Evolutionary conservation across 805 yeast genomes (phyloP), one percentile per base, ranked within the genome.

Genomic region (Suhomyces canberraensis): DNA sequence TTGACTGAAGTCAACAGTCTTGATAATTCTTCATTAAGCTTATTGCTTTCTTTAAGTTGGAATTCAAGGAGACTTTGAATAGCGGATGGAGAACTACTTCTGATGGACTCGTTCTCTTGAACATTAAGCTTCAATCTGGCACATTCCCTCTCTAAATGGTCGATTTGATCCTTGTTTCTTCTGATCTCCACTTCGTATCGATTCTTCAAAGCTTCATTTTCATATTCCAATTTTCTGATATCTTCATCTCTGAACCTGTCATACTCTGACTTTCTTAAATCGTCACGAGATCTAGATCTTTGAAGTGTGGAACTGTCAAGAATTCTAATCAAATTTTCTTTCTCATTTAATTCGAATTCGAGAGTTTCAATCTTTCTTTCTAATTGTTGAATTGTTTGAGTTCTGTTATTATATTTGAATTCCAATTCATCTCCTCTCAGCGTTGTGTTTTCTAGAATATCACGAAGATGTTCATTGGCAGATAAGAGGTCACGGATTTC

Each of bases 171-270:
- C 42, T 64, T 60, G 42, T 59, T 59, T 19, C 52, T 48, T n/a
- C 52, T 54, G 13, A 61, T 40, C 40, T 73, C 70, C 22, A 52
- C 46, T 33, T 64, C 64, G 16, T 34, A 28, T 18, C 60, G 66
- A 6, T 56, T 58, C 39, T 59, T 61, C 28, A 64, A 29, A 15
- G 57, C 57, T 11, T 62, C 65, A 28, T 63, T 52, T 18, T 75
- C 79, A 16, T 56, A 47, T 36, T 60, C 60, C 15, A 67, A 40
- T 16, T 61, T 42, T 22, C 63, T 61, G 24, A 68, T 50, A 33
- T 64, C 58, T 8, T 63, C 58, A 37, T 73, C 76, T 37, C 66
- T 69, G 1, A 61, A 52, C 44, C 48, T 66, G 40, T 63, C 26
- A 22, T 67, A 41, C 25, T 61, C 62, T 19, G 62, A 43, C 45